Conservation (phyloP, 495 filamentous ascomycete genomes). For the Chaetomium fimeti region DNA sequence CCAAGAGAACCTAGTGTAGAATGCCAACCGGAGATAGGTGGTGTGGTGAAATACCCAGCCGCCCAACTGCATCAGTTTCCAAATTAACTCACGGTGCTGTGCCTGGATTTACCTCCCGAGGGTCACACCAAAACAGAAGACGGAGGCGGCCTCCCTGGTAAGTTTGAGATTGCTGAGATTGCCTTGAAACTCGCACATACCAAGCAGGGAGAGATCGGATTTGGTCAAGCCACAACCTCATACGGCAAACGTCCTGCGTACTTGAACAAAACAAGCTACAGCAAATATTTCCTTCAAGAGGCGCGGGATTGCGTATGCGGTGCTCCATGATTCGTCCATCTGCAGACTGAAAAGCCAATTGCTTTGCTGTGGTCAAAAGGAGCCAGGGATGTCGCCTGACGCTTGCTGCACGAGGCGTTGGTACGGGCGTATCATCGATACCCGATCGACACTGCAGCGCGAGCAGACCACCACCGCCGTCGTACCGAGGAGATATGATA, state of each 20-base stretch:
- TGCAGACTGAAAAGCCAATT: background rate
- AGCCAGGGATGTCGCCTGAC: background rate
- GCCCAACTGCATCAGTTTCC: slow-evolving; percentile 8
- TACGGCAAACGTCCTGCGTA: background rate
- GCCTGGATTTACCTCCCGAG: slow-evolving; percentile 8
- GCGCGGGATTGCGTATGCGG: background rate
- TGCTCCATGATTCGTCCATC: background rate
- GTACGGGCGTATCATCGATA: background rate
- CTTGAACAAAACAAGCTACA: background rate
- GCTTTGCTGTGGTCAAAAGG: background rate
- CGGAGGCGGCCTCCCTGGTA: slow-evolving; percentile 3
- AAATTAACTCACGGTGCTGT: slow-evolving; percentile 2
- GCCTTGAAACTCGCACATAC: too few species aligned
- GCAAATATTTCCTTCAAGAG: background rate
- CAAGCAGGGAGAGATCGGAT: too few species aligned
- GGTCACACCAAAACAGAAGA: slow-evolving; percentile 4
- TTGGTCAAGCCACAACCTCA: background rate
- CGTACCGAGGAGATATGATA: background rate
- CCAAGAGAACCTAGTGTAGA: too few species aligned
- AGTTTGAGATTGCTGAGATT: background rate
- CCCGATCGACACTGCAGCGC: slow-evolving; percentile 1
- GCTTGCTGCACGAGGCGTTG: background rate
- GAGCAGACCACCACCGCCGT: background rate
- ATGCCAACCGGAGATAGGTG: too few species aligned
- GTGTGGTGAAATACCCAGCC: slow-evolving; percentile 1